Conservation (phyloP, 169 alveolate genomes). For the Babesia ovis region DNA sequence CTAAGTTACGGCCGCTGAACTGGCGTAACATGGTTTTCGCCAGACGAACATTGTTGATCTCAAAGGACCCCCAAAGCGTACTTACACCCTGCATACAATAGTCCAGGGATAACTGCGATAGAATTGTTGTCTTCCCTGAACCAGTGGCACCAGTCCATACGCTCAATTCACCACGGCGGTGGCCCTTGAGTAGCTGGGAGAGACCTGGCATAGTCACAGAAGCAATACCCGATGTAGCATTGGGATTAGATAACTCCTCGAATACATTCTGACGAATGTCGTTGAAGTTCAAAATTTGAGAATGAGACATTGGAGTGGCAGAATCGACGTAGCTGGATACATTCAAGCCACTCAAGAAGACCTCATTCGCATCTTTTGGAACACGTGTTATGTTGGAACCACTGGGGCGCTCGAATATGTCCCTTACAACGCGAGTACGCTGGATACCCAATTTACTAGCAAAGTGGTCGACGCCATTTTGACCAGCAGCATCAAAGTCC, state of each 20-base stretch:
- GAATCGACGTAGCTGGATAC: slow-evolving; percentile 66
- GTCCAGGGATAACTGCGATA: slow-evolving; percentile 91
- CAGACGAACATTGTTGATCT: slow-evolving; percentile 89
- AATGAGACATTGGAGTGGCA: slow-evolving; percentile 81
- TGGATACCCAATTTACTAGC: slow-evolving; percentile 90
- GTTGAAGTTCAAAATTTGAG: slow-evolving; percentile 85
- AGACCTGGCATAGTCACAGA: slow-evolving; percentile 80
- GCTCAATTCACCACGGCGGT: slow-evolving; percentile 91
- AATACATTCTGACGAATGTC: slow-evolving; percentile 82
- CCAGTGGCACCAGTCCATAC: slow-evolving; percentile 97
- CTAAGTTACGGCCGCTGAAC: slow-evolving; percentile 83
- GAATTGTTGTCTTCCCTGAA: slow-evolving; percentile 94
- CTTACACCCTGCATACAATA: slow-evolving; percentile 88
- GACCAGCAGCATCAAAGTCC: slow-evolving; percentile 93
- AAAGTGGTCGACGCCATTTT: slow-evolving; percentile 86
- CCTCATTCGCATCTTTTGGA: slow-evolving; percentile 94
- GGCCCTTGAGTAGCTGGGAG: slow-evolving; percentile 83
- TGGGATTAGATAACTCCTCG: slow-evolving; percentile 80
- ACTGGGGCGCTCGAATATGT: slow-evolving; percentile 37
- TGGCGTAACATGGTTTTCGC: slow-evolving; percentile 88
- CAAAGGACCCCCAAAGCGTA: slow-evolving; percentile 96
- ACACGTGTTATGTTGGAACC: background rate
- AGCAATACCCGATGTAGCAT: slow-evolving; percentile 71
- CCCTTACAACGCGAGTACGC: slow-evolving; percentile 85
- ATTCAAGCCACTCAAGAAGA: slow-evolving; percentile 73